A percentile compares a stretch with the other conserved stretches of the same genome.
These are phyloP conservation scores for Pyracantha coccinea DNA, from an alignment of 331 rosid genomes.

Conservation along the genomic window DNA sequence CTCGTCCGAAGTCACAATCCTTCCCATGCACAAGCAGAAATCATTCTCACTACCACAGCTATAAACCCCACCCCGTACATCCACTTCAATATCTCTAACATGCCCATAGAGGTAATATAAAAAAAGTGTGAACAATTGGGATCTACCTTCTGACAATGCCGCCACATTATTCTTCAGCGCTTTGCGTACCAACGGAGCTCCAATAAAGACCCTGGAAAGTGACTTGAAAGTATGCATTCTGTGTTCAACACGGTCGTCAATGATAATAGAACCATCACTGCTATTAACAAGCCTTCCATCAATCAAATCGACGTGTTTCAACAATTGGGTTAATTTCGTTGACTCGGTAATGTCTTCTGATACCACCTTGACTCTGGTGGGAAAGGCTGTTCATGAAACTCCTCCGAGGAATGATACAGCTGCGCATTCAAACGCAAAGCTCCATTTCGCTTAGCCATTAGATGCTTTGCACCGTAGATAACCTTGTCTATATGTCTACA, in stretches of 20 bases:
- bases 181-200: slow-evolving; percentile 22
- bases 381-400: slow-evolving; percentile 21
- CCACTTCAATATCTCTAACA: slow-evolving; percentile 31
- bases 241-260: slow-evolving; percentile 33
- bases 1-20: slow-evolving; percentile 59
- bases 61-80: slow-evolving; percentile 40
- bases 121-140: slow-evolving; percentile 55
- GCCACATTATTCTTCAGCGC: slow-evolving; percentile 15
- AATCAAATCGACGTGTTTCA: slow-evolving; percentile 45
- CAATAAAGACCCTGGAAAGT: slow-evolving; percentile 51
- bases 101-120: slow-evolving; percentile 57
- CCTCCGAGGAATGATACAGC: slow-evolving; percentile 42
- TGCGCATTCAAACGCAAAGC: slow-evolving; percentile 22
- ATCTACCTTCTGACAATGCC: neutral
- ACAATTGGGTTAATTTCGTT: neutral
- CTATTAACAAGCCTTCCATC: slow-evolving; percentile 60
- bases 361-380: slow-evolving; percentile 14
- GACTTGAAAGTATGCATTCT: slow-evolving; percentile 53
- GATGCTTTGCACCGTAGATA: neutral
- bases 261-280: slow-evolving; percentile 33
- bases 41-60: slow-evolving; percentile 20
- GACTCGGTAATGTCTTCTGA: too few relatives aligned
- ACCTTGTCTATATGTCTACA: neutral
- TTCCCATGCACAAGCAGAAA: slow-evolving; percentile 63
- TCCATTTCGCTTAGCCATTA: slow-evolving; percentile 8